Evolutionary conservation across 768 basidiomycete genomes (phyloP), one percentile per base, ranked within the genome.

Genomic region (Basidioascus undulatus): DNA sequence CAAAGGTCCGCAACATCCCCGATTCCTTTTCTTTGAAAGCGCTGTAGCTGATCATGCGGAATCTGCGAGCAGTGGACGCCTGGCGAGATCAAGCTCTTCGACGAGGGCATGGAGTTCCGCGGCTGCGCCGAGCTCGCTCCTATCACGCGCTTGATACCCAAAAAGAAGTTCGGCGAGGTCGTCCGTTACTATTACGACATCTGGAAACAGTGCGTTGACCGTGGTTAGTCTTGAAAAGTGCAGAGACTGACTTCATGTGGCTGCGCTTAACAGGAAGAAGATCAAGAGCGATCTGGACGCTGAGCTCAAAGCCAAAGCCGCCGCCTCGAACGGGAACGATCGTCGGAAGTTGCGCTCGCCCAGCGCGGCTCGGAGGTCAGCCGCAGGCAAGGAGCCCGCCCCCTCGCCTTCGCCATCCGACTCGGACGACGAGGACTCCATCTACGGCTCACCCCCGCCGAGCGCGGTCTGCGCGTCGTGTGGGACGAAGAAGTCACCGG

Each of bases 381-480:
- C 33, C 61, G 63, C 24, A 64, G 71, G 37, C 64, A 62, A 18
- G 58, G 55, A 23, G 56, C 59, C 20, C 59, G 62, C 8, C 52
- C 51, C 11, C 44, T 53, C 33, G 51, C 58, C 40, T 31, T 32
- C 25, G 28, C 35, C 35, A 21, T 24, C 35, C 28, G 43, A 40
- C 25, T 37, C 43, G 0, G 81, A 84, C 44, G 77, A 81, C 41
- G 82, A 86, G 53, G 70, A 70, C 10, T 86, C 82, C 2, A 64
- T 81, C 46, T 65, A 76, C 40, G 65, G 61, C 16, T 65, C 42
- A 65, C 65, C 26, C 64, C 65, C 32, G 72, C n/a, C n/a, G n/a
- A n/a, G n/a, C n/a, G n/a, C n/a, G n/a, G n/a, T n/a, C n/a, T 92
- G 84, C 51, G 82, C 78, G 27, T 79, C 80, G 3, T 92, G 84